Percentiles rank a stretch among this genome's conserved stretches.
phyloP scores from a whole-genome alignment of 441 rosid genomes.

The Hypseocharis bilobata region DNA sequence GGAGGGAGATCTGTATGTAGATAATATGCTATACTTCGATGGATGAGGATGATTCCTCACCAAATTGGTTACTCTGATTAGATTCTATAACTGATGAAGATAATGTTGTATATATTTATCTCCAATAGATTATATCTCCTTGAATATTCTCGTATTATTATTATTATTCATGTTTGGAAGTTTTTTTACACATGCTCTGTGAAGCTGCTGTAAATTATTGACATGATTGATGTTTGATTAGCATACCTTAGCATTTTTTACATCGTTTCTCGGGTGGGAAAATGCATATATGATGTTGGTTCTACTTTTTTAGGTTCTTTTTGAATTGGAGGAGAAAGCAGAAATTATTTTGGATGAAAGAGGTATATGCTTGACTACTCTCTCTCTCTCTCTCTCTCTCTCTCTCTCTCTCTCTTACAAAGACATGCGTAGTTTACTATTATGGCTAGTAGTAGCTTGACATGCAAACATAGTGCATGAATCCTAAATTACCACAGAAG shows the following conservation, averaged over 20 bases:
- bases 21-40: no score
- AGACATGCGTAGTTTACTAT: no score
- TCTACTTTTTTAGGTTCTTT: slow-evolving; percentile 54
- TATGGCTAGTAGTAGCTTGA: no score
- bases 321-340: slow-evolving; percentile 87
- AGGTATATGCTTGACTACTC: slow-evolving; percentile 37
- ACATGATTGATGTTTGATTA: not conserved
- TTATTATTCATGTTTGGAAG: not conserved
- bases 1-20: no score
- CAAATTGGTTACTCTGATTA: no score
- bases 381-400: not conserved
- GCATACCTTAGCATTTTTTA: slow-evolving; percentile 10
- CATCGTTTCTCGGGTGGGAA: slow-evolving; percentile 5
- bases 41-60: no score
- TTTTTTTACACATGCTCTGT: not conserved
- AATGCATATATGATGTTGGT: slow-evolving; percentile 1
- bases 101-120: no score
- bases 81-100: no score
- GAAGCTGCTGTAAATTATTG: not conserved
- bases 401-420: not conserved
- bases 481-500: no score
- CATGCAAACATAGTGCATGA: no score
- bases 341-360: slow-evolving; percentile 83
- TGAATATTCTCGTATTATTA: no score
- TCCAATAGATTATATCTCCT: no score